A percentile compares a stretch with the other conserved stretches of the same genome.
phyloP scores from a whole-genome alignment of 2,329 filamentous ascomycete genomes.

The Monosporascus cannonballus region DNA sequence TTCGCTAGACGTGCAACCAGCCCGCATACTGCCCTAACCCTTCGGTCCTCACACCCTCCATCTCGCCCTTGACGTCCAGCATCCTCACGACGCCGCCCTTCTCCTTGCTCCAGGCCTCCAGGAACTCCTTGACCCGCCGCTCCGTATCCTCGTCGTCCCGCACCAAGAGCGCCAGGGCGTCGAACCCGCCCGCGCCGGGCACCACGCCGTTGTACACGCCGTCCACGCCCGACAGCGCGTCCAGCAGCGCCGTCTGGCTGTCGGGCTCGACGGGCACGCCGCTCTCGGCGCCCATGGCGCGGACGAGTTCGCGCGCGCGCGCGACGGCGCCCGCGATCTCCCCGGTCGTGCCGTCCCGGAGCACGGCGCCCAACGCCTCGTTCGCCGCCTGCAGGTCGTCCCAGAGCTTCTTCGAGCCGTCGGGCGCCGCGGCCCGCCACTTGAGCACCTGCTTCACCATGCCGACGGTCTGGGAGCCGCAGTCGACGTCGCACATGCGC shows the following conservation, averaged over 20 bases:
- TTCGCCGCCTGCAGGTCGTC: constrained; percentile 67
- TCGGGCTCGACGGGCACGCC: constrained; percentile 84
- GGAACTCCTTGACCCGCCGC: constrained; percentile 50
- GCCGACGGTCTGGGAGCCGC: constrained; percentile 83
- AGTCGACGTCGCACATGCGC: constrained; percentile 94
- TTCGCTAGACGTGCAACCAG: constrained; percentile 14
- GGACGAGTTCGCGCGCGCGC: constrained; percentile 55
- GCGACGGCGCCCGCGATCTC: constrained; percentile 42
- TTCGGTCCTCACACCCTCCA: constrained; percentile 26
- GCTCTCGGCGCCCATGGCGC: constrained; percentile 68
- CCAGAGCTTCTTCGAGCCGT: constrained; percentile 68
- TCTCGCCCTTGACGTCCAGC: constrained; percentile 37
- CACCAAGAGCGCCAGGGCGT: constrained; percentile 78
- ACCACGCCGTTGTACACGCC: constrained; percentile 90
- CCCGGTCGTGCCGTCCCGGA: constrained; percentile 45
- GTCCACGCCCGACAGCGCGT: constrained; percentile 62
- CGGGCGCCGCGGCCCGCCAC: constrained; percentile 65
- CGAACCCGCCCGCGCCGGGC: constrained; percentile 88
- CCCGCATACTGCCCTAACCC: constrained; percentile 20
- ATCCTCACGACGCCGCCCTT: constrained; percentile 61
- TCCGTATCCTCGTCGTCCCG: constrained; percentile 64
- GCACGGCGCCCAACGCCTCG: constrained; percentile 58
- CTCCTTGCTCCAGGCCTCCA: constrained; percentile 58
- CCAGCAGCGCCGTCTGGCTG: constrained; percentile 77
- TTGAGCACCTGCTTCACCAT: constrained; percentile 91